Evolutionary conservation across 495 filamentous ascomycete species (phyloP).

Genomic region (Hypoxylon intermedium): DNA sequence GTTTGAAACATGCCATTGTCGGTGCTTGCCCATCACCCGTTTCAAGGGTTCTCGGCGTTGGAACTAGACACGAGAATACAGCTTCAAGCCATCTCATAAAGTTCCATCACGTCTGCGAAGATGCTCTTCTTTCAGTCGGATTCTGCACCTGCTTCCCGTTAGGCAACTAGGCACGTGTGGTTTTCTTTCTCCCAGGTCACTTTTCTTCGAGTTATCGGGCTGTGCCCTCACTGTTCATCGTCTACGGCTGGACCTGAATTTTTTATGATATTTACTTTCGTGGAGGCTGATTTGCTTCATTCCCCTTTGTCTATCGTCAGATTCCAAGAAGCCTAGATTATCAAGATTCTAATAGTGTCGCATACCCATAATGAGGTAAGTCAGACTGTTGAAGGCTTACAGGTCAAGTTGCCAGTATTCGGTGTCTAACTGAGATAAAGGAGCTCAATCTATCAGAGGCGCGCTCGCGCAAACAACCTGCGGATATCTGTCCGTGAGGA

Average conservation of each 20-base stretch:
- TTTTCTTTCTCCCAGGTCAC: conserved; percentile 21
- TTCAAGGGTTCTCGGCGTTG: conserved; percentile 20
- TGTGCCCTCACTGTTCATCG: conserved; percentile 30
- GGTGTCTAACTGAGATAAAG: conserved; percentile 9
- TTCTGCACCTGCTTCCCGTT: conserved; percentile 16
- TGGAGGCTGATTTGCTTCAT: conserved; percentile 8
- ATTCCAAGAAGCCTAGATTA: conserved; percentile 9
- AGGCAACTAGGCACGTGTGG: conserved; percentile 26
- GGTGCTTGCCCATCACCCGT: conserved; percentile 21
- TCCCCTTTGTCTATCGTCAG: conserved; percentile 12
- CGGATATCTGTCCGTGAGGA: conserved; percentile 28
- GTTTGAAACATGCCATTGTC: conserved; percentile 27
- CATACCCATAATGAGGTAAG: conserved; percentile 31
- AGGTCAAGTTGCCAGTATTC: not conserved
- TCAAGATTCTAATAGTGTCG: conserved; percentile 26
- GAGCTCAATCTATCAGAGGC: conserved; percentile 21
- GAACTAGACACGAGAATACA: not conserved
- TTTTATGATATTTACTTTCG: conserved; percentile 25
- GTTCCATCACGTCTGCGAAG: not conserved
- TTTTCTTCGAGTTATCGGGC: conserved; percentile 31
- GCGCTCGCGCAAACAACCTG: conserved; percentile 23
- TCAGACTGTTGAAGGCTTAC: not conserved
- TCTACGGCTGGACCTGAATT: conserved; percentile 33
- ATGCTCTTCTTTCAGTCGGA: conserved; percentile 1
- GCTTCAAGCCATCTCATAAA: conserved; percentile 1